Base-by-base conservation (phyloP, 2,329 filamentous ascomycete genomes). In the Helotiales sp. region DNA sequence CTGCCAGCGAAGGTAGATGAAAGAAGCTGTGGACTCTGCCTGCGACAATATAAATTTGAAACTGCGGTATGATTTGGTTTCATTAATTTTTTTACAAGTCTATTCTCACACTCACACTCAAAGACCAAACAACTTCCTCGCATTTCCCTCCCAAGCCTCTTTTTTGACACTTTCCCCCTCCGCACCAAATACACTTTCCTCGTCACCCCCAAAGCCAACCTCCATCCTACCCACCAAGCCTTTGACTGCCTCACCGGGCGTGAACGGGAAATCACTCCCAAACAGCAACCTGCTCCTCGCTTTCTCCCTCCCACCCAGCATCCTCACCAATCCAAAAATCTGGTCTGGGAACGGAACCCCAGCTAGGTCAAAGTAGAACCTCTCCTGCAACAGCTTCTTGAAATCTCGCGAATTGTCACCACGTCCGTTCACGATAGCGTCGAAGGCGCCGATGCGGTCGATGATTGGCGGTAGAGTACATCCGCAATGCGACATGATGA, bases 251-350 rank as follows among this genome's bases (percentile, higher is more conserved):
- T 45, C 22, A 13, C 61, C 78, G 5, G 78, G 78, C 0, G 83
- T 86, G 65, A 82, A 86, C 0, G 84, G 84, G 66, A 80, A 87
- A 70, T 87, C 84, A 65, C 79, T 84, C 3, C 85, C 85, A 77
- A 86, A 87, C 64, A 86, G 57, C 37, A 87, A 63, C 52, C 78
- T 77, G 13, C 24, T 32, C 43, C 26, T 50, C 26, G 40, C 45
- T n/a, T 79, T 75, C 61, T 80, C 77, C 3, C 79, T 76, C 7
- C 81, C 78, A 11, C 64, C 69, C 22, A 67, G 28, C 0, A 81
- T 78, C 13, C 81, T 72, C 17, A 86, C 72, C 63, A 86, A 75
- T 1, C 82, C 83, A 61, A 81, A 79, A 34, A 86, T 78, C 74
- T 86, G 84, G 11, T 82, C 77, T 1, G 79, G 80, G 63, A 86